Percentiles rank a stretch among this genome's conserved stretches.
These are phyloP conservation scores for Saccharomycopsis guyanensis DNA, from an alignment of 805 yeast species.

Conservation along the genomic window DNA sequence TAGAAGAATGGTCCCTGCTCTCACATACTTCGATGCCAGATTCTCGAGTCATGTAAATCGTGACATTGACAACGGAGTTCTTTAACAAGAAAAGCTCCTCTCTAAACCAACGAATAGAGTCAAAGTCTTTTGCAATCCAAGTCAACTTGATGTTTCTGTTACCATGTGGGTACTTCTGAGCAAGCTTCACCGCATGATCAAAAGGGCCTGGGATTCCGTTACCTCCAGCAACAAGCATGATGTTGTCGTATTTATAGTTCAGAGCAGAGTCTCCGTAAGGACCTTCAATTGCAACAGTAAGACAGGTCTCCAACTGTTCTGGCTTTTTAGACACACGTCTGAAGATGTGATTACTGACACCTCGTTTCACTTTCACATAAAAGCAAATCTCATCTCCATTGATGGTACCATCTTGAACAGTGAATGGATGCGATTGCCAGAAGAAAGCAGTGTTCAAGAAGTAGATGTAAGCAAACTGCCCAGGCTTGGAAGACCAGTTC, in stretches of 20 bases:
- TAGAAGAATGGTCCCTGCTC: not conserved
- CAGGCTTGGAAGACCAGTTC: constrained; percentile 43
- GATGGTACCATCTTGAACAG: constrained; percentile 38
- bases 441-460: constrained; percentile 44
- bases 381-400: constrained; percentile 34
- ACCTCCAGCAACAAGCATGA: constrained; percentile 43
- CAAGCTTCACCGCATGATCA: constrained; percentile 31
- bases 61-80: constrained; percentile 26
- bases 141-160: constrained; percentile 38
- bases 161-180: constrained; percentile 23
- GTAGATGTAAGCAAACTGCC: constrained; percentile 51
- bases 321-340: constrained; percentile 27
- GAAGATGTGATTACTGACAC: constrained; percentile 42
- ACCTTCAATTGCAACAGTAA: constrained; percentile 47
- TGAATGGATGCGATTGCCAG: constrained; percentile 75
- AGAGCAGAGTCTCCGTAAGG: constrained; percentile 49
- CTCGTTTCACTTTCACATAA: constrained; percentile 46
- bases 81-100: constrained; percentile 33
- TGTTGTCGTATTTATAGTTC: constrained; percentile 32
- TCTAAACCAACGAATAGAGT: constrained; percentile 42
- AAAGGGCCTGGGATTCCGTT: constrained; percentile 48
- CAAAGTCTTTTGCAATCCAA: constrained; percentile 56
- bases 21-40: not conserved
- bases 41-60: constrained; percentile 32
- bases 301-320: constrained; percentile 24